Base-by-base conservation (phyloP, 1,284 basidiomycete species). In the Fomitopsis betulina region DNA sequence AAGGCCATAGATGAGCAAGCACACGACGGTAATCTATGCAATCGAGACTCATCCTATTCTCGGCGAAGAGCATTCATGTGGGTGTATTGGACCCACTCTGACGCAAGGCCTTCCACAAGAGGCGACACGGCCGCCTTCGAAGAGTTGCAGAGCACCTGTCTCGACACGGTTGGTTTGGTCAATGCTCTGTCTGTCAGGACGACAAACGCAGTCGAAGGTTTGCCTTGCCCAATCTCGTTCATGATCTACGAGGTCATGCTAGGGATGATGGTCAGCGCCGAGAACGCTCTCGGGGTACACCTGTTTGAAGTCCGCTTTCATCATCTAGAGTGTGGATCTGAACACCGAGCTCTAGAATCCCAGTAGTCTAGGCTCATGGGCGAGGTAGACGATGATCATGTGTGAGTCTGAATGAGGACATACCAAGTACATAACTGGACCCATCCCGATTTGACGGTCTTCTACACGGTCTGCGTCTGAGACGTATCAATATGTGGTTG, bases 41-140 rank as follows among this genome's bases (percentile, higher is more conserved):
- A 3, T 8, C 21, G 9, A 30, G 8, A 39, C 43, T 9, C 21
- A 51, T 55, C 73, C 52, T 86, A 86, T 52, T 84, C 85, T 0
- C 84, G 84, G 23, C 80, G 82, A 19, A 87, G 60, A 0, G 79
- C 77, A 67, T 88, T 88, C 13, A 87, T 83, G 12, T 85, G 76
- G 54, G 87, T 86, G 45, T 75, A 62, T 39, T 67, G 58, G 0
- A 81, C 80, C 84, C 85, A 87, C 67, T 87, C 86, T 0, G 82
- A 76, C 2, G 86, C 86, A 5, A 87, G 74, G 5, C 79, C 82
- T 64, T 79, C 84, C 1, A 75, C 71, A 9, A 87, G 73, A 59
- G 79, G 79, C 17, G 81, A 79, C 0, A 83, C 84, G 2, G 84
- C 85, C 0, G 78, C 82, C 65, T 84, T 84, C 32, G 82, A 84